Evolutionary conservation across 2,329 filamentous ascomycete species (phyloP).

Genomic region (Aureobasidium sp.): DNA sequence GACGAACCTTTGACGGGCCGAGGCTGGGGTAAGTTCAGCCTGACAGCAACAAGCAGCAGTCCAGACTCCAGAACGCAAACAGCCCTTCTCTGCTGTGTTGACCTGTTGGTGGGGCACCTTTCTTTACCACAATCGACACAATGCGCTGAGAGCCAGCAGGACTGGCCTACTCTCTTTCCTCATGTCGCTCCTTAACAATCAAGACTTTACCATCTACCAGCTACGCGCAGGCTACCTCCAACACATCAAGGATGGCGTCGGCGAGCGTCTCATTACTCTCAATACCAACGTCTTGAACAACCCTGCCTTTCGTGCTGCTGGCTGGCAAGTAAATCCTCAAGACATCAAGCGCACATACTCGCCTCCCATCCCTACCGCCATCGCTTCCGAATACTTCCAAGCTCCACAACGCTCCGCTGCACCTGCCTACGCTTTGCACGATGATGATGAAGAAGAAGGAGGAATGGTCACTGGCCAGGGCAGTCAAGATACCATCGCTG

Average conservation of each 20-base stretch:
- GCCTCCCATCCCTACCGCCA: conserved; percentile 74
- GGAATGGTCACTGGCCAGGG: conserved; percentile 62
- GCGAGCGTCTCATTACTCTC: conserved; percentile 74
- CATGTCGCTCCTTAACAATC: conserved; percentile 34
- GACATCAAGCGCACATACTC: conserved; percentile 79
- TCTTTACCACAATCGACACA: neutral
- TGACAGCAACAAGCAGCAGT: conserved; percentile 7
- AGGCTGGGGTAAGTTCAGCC: conserved; percentile 1
- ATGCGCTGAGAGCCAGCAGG: conserved; percentile 16
- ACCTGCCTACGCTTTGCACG: conserved; percentile 48
- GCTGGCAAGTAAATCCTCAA: conserved; percentile 67
- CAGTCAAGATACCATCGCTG: conserved; percentile 60
- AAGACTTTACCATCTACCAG: conserved; percentile 68
- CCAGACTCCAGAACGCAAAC: neutral
- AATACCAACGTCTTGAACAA: conserved; percentile 74
- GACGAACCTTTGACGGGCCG: neutral
- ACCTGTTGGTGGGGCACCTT: neutral
- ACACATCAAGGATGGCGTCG: conserved; percentile 74
- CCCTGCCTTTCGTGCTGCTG: conserved; percentile 72
- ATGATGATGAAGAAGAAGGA: conserved; percentile 64
- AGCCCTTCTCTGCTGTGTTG: neutral
- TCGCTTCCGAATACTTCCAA: conserved; percentile 74
- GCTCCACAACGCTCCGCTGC: conserved; percentile 51
- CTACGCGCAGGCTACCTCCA: conserved; percentile 73
- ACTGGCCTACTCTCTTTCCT: conserved; percentile 12